These are phyloP conservation scores for Penicillium sp. DNA, from an alignment of 2,329 filamentous ascomycete species.

Conservation along the genomic window DNA sequence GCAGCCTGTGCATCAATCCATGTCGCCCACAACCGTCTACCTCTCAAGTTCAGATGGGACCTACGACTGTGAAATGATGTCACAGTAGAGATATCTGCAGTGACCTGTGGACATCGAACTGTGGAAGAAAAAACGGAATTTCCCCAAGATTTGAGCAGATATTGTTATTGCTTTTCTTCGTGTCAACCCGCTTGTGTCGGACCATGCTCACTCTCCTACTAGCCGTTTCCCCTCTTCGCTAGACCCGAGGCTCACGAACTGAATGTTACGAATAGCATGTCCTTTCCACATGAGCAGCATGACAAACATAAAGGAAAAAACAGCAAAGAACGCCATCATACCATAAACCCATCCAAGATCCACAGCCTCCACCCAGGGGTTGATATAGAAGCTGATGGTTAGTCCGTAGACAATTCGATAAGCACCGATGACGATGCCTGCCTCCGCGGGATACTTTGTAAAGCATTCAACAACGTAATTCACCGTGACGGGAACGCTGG, in stretches of 20 bases:
- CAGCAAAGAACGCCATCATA: slow-evolving; percentile 43
- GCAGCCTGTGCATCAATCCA: slow-evolving; percentile 31
- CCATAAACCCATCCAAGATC: slow-evolving; percentile 45
- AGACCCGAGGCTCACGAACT: slow-evolving; percentile 23
- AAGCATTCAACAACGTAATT: slow-evolving; percentile 38
- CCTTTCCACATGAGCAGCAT: slow-evolving; percentile 31
- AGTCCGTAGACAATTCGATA: slow-evolving; percentile 42
- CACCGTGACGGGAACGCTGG: slow-evolving; percentile 26
- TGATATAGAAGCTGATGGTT: slow-evolving; percentile 44
- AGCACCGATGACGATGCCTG: slow-evolving; percentile 28
- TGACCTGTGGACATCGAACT: no score
- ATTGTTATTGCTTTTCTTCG: no score
- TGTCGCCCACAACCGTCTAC: slow-evolving; percentile 44
- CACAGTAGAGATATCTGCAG: no score
- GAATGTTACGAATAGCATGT: slow-evolving; percentile 20
- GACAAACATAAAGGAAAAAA: slow-evolving; percentile 26
- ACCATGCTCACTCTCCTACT: slow-evolving; percentile 2
- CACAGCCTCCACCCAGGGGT: slow-evolving; percentile 40
- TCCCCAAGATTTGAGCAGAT: no score
- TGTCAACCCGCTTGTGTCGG: not conserved
- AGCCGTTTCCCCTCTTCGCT: slow-evolving; percentile 25
- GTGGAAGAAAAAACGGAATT: no score
- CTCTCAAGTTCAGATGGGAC: slow-evolving; percentile 31
- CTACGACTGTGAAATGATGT: not conserved
- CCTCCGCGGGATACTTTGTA: slow-evolving; percentile 40